These are phyloP conservation scores for Yamagishiella unicocca DNA, from an alignment of 139 green algal genomes.

Conservation along the genomic window DNA sequence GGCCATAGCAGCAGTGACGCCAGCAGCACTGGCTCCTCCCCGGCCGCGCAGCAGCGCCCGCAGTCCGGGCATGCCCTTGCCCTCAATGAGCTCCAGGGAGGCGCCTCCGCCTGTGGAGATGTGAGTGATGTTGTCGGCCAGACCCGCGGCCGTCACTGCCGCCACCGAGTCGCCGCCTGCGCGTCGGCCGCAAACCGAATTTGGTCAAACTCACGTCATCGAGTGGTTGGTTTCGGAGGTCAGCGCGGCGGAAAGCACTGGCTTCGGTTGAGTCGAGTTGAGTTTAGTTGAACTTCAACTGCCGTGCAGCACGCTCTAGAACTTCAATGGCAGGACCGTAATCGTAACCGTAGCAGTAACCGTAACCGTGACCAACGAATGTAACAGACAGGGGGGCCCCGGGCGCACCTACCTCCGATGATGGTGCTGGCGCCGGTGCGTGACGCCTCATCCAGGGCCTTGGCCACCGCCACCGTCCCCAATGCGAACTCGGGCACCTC, in stretches of 20 bases:
- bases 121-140: constrained; percentile 47
- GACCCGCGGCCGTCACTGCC: constrained; percentile 50
- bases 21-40: background rate
- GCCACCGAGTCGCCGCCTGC: constrained; percentile 66
- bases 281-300: background rate
- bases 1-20: too few relatives aligned
- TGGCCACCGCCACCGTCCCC: constrained; percentile 57
- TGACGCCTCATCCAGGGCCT: constrained; percentile 53
- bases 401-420: constrained; percentile 58
- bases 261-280: too few relatives aligned
- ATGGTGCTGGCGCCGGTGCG: constrained; percentile 52
- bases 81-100: constrained; percentile 68
- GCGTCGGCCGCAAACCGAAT: background rate
- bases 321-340: background rate
- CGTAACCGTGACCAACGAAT: background rate
- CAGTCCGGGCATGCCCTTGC: constrained; percentile 62
- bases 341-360: too few relatives aligned
- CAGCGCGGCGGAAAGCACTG: too few relatives aligned
- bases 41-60: constrained; percentile 46
- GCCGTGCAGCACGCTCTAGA: background rate
- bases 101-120: constrained; percentile 70
- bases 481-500: constrained; percentile 59
- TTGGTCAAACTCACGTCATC: background rate
- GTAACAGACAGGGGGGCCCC: background rate
- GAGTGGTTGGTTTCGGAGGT: background rate